A percentile compares a stretch with the other conserved stretches of the same genome.
These are phyloP conservation scores for Cordyceps cateniannulata DNA, from an alignment of 2,329 filamentous ascomycete species.

Conservation along the genomic window DNA sequence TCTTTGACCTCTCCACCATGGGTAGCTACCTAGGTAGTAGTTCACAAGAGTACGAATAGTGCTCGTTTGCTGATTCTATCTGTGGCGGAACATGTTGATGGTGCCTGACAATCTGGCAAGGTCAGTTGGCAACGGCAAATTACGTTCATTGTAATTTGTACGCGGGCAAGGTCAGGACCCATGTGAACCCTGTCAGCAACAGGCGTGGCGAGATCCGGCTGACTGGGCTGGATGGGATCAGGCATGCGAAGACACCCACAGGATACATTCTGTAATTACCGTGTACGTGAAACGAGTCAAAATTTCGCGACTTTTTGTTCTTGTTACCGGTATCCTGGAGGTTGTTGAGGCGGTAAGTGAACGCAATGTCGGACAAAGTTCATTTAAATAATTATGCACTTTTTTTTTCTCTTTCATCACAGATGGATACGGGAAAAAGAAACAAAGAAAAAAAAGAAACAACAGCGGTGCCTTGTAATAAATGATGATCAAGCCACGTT, in stretches of 20 bases:
- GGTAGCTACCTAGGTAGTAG: too few species aligned
- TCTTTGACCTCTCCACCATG: too few species aligned
- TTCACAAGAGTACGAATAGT: too few species aligned
- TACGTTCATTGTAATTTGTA: too few species aligned
- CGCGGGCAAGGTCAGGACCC: not conserved
- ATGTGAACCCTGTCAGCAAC: not conserved
- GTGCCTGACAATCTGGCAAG: too few species aligned
- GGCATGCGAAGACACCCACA: not conserved
- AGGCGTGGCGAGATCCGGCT: not conserved
- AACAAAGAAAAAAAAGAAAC: not conserved
- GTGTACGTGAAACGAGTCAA: not conserved
- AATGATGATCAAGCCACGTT: too few species aligned
- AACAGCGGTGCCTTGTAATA: too few species aligned
- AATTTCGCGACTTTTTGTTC: not conserved
- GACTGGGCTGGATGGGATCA: not conserved
- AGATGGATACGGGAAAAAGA: not conserved
- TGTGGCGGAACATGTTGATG: too few species aligned
- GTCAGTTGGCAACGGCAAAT: too few species aligned
- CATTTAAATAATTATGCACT: not conserved
- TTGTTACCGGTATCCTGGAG: not conserved
- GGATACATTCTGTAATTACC: not conserved
- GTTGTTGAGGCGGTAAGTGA: too few species aligned
- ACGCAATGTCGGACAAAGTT: too few species aligned
- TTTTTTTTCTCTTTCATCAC: not conserved
- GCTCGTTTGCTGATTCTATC: too few species aligned